These are phyloP conservation scores for Ceratocystis albifundus DNA, from an alignment of 2,329 filamentous ascomycete species.

Conservation along the genomic window DNA sequence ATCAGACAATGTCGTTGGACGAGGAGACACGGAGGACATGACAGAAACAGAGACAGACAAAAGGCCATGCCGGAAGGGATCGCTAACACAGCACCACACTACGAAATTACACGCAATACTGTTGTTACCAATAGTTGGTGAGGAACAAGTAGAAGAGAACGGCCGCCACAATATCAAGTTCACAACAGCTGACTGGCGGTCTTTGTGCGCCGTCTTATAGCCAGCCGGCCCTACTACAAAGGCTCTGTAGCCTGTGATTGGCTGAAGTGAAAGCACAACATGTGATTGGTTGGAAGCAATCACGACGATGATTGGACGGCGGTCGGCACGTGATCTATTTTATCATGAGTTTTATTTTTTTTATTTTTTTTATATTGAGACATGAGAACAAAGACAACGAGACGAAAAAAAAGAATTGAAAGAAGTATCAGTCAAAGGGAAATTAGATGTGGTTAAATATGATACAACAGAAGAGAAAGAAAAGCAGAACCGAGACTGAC, in stretches of 20 bases:
- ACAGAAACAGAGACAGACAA: slow-evolving; percentile 6
- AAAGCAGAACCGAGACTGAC: neutral
- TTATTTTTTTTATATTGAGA: neutral
- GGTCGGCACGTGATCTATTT: neutral
- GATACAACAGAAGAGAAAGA: neutral
- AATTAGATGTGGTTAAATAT: slow-evolving; percentile 6
- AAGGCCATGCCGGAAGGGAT: neutral
- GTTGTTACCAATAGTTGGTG: neutral
- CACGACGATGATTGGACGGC: neutral
- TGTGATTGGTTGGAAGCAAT: neutral
- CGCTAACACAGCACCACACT: neutral
- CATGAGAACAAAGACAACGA: neutral
- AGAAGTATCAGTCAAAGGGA: neutral
- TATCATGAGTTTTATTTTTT: neutral
- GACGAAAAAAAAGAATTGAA: neutral
- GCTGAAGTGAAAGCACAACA: neutral
- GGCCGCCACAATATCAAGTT: neutral
- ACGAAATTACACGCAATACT: neutral
- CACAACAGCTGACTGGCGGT: neutral
- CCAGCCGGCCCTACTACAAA: neutral
- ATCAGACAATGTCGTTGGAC: neutral
- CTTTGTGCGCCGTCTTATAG: neutral
- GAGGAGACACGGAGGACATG: slow-evolving; percentile 6
- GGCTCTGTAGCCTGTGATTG: neutral
- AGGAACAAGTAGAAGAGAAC: neutral